A percentile compares a stretch with the other conserved stretches of the same genome.
Conservation (phyloP, 2,329 filamentous ascomycete species). For the Penicillium sp. region DNA sequence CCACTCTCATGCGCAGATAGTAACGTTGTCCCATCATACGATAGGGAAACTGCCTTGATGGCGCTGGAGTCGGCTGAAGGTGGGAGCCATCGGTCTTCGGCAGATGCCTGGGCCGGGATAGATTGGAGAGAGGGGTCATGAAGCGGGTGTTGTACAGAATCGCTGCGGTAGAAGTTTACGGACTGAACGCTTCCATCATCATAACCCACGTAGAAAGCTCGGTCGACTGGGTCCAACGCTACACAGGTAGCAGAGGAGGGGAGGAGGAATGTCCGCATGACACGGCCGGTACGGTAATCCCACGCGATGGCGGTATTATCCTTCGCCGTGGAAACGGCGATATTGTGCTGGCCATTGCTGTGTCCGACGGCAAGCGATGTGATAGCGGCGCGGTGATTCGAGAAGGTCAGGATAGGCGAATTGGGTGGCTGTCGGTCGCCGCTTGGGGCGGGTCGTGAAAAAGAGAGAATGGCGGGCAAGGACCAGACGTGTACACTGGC, state of each 20-base stretch:
- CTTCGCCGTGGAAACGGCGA: constrained; percentile 78
- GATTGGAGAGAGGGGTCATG: constrained; percentile 37
- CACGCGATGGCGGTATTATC: constrained; percentile 90
- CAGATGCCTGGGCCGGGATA: constrained; percentile 41
- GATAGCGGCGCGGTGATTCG: constrained; percentile 62
- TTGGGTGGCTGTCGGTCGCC: constrained; percentile 45
- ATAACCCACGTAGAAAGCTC: constrained; percentile 77
- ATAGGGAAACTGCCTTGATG: constrained; percentile 67
- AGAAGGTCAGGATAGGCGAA: constrained; percentile 72
- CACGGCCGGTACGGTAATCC: constrained; percentile 79
- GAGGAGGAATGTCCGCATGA: constrained; percentile 79
- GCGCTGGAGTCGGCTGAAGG: constrained; percentile 64
- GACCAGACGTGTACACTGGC: constrained; percentile 93
- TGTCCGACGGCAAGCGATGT: constrained; percentile 59
- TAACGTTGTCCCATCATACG: constrained; percentile 77
- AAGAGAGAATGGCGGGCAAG: constrained; percentile 68
- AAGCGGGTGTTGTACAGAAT: constrained; percentile 42
- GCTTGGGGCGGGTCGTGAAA: constrained; percentile 47
- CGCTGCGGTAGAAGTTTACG: constrained; percentile 67
- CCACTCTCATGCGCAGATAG: constrained; percentile 80
- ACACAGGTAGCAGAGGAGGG: constrained; percentile 70
- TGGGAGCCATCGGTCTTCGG: constrained; percentile 48
- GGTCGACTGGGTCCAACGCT: constrained; percentile 75
- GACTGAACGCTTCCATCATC: constrained; percentile 78
- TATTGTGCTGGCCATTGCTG: constrained; percentile 69